These are phyloP conservation scores for Verticillium alfalfae DNA, from an alignment of 2,329 filamentous ascomycete genomes.

Conservation along the genomic window DNA sequence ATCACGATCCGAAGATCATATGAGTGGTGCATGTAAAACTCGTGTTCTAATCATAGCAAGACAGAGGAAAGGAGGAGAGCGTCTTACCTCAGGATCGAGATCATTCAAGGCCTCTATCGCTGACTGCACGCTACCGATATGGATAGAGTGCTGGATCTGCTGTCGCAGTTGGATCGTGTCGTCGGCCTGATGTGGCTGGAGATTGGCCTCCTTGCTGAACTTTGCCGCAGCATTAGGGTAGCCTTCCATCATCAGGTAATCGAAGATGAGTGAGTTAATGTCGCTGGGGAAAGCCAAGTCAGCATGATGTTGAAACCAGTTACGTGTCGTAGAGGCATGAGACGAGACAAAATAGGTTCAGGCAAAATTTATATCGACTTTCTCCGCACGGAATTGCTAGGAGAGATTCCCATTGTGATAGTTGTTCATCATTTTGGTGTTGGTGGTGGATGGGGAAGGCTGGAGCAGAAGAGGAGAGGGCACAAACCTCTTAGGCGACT, in stretches of 20 bases:
- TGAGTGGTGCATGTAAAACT: slow-evolving; percentile 99
- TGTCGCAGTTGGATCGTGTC: slow-evolving; percentile 73
- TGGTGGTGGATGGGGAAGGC: slow-evolving; percentile 7
- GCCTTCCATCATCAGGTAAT: slow-evolving; percentile 93
- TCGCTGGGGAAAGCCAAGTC: slow-evolving; percentile 54
- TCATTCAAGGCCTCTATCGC: slow-evolving; percentile 88
- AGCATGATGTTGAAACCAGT: not conserved
- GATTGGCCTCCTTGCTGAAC: slow-evolving; percentile 90
- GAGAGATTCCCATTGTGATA: slow-evolving; percentile 99
- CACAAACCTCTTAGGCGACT: slow-evolving; percentile 83
- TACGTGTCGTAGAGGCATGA: not conserved
- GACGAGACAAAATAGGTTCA: slow-evolving; percentile 25
- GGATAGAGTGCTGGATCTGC: slow-evolving; percentile 78
- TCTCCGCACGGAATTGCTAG: slow-evolving; percentile 90
- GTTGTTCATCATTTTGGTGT: slow-evolving; percentile 66
- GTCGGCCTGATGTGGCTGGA: slow-evolving; percentile 66
- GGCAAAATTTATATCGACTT: slow-evolving; percentile 66
- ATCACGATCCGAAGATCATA: slow-evolving; percentile 85
- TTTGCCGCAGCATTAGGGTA: slow-evolving; percentile 89
- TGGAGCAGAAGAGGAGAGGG: slow-evolving; percentile 2
- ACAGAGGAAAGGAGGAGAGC: slow-evolving; percentile 6
- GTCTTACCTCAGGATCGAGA: slow-evolving; percentile 79
- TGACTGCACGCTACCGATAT: slow-evolving; percentile 75
- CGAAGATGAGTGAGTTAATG: slow-evolving; percentile 91
- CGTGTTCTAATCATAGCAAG: slow-evolving; percentile 82